Percentiles rank a stretch among this genome's conserved stretches.
phyloP scores from a whole-genome alignment of 2,329 filamentous ascomycete genomes.

The Fusarium tjaetaba region DNA sequence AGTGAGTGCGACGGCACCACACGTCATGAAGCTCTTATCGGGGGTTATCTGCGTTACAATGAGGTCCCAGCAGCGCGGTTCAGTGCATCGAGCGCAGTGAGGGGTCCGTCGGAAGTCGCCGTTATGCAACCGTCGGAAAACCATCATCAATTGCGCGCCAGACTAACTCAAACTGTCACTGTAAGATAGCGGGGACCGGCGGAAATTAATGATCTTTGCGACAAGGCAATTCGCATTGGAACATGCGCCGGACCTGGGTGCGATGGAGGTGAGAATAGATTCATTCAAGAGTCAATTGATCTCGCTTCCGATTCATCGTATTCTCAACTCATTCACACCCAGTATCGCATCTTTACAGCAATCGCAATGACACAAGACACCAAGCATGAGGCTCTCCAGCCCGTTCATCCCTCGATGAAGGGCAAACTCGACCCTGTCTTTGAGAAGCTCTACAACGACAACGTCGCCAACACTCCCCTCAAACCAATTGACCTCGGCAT shows the following conservation, averaged over 20 bases:
- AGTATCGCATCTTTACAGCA: not conserved
- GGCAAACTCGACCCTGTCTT: slow-evolving; percentile 58
- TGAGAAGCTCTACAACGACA: slow-evolving; percentile 58
- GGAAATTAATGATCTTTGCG: not conserved
- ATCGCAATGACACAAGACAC: slow-evolving; percentile 11
- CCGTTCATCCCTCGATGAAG: slow-evolving; percentile 58
- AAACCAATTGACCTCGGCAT: slow-evolving; percentile 52
- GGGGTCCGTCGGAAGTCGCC: slow-evolving; percentile 6
- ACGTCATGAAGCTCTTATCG: not conserved
- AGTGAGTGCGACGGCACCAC: not conserved
- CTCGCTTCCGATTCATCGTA: not conserved
- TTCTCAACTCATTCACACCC: not conserved
- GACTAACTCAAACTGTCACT: not conserved
- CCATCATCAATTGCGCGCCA: not conserved
- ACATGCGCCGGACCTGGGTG: not conserved
- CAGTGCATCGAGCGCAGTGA: not conserved
- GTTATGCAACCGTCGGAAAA: slow-evolving; percentile 16
- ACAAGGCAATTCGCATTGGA: too few relatives aligned
- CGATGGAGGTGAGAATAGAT: not conserved
- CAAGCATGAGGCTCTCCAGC: slow-evolving; percentile 58
- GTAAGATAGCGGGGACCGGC: slow-evolving; percentile 4
- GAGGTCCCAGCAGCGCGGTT: slow-evolving; percentile 1
- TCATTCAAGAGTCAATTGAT: not conserved
- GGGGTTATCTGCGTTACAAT: not conserved
- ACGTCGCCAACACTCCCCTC: slow-evolving; percentile 53